phyloP scores from a whole-genome alignment of 2,329 filamentous ascomycete species.

The Parascedosporium putredinis region DNA sequence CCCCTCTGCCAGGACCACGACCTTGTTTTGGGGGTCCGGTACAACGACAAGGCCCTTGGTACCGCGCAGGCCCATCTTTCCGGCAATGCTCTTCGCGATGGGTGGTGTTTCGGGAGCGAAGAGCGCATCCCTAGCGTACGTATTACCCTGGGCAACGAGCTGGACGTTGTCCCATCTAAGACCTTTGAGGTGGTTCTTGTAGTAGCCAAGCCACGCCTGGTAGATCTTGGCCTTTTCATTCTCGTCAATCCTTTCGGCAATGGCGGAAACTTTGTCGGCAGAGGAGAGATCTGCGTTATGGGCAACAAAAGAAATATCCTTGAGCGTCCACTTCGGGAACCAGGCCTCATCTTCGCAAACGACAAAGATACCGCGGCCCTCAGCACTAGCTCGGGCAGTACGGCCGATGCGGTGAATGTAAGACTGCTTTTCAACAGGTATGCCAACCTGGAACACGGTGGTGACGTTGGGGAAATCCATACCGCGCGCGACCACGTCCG shows the following conservation, averaged over 20 bases:
- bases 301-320: slow-evolving; percentile 41
- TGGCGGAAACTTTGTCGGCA: slow-evolving; percentile 23
- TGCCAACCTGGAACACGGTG: slow-evolving; percentile 53
- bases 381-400: slow-evolving; percentile 54
- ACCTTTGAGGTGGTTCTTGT: slow-evolving; percentile 38
- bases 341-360: slow-evolving; percentile 39
- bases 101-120: slow-evolving; percentile 34
- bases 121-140: slow-evolving; percentile 36
- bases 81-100: slow-evolving; percentile 34
- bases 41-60: slow-evolving; percentile 36
- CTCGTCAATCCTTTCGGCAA: slow-evolving; percentile 33
- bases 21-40: slow-evolving; percentile 27
- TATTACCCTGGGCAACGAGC: slow-evolving; percentile 41
- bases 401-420: slow-evolving; percentile 61
- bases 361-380: slow-evolving; percentile 52
- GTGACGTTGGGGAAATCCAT: slow-evolving; percentile 66
- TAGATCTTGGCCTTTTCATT: slow-evolving; percentile 37
- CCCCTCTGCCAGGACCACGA: slow-evolving; percentile 14
- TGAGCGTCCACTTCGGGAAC: slow-evolving; percentile 39
- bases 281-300: slow-evolving; percentile 35
- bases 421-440: slow-evolving; percentile 48
- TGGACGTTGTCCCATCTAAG: slow-evolving; percentile 30
- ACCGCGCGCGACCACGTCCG: slow-evolving; percentile 60
- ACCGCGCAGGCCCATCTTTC: slow-evolving; percentile 49
- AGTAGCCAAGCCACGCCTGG: slow-evolving; percentile 47